phyloP scores from a whole-genome alignment of 257 asterid species.

The Lycium barbarum region DNA sequence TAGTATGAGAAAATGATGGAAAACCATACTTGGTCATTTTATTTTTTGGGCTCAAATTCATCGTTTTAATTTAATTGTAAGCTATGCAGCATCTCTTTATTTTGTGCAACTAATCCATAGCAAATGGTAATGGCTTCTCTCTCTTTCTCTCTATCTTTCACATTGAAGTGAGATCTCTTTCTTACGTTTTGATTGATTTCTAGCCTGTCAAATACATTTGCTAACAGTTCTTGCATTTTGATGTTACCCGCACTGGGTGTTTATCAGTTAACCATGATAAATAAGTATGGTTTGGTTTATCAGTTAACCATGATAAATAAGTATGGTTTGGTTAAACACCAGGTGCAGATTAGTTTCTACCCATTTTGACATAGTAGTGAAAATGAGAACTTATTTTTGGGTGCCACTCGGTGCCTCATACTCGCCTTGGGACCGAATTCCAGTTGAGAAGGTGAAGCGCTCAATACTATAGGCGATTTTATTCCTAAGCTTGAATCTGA shows the following conservation, averaged over 20 bases:
- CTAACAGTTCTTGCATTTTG: not conserved
- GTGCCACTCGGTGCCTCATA: not conserved
- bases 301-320: not conserved
- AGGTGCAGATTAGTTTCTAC: not conserved
- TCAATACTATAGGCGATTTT: too few relatives aligned
- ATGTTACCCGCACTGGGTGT: not conserved
- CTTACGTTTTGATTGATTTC: not conserved
- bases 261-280: not conserved
- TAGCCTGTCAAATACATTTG: not conserved
- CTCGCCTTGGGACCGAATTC: not conserved
- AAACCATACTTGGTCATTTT: not conserved
- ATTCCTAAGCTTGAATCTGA: not conserved
- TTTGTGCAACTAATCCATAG: not conserved
- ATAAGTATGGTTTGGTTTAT: not conserved
- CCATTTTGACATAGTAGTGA: not conserved
- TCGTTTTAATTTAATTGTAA: not conserved
- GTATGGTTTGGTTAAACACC: not conserved
- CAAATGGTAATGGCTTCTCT: not conserved
- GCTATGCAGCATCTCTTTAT: constrained; percentile 11
- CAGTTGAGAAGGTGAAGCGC: too few relatives aligned
- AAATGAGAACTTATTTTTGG: not conserved
- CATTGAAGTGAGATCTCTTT: not conserved
- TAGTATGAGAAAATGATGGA: constrained; percentile 24
- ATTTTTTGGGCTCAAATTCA: not conserved
- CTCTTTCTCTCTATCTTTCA: not conserved